These are phyloP conservation scores for Fusarium sp. DNA, from an alignment of 2,329 filamentous ascomycete species.

Conservation along the genomic window DNA sequence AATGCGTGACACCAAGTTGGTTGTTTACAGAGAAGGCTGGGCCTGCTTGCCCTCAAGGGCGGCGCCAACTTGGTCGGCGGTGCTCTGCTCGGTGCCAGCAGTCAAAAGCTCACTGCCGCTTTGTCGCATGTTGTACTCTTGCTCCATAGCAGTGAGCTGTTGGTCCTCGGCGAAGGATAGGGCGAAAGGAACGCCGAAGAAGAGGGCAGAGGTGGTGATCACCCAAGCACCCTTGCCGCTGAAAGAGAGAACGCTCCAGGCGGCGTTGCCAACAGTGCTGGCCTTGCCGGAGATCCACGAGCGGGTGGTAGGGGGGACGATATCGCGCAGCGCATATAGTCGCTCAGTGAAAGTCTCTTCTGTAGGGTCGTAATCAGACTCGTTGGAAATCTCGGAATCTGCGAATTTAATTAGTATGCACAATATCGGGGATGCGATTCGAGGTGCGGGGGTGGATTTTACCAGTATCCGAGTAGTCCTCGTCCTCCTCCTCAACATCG, in stretches of 20 bases:
- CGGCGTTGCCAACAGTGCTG: slow-evolving; percentile 63
- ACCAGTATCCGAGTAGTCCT: slow-evolving; percentile 97
- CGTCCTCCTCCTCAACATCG: slow-evolving; percentile 89
- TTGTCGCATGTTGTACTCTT: slow-evolving; percentile 96
- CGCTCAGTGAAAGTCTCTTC: slow-evolving; percentile 75
- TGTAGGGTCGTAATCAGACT: slow-evolving; percentile 75
- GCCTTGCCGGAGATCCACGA: slow-evolving; percentile 74
- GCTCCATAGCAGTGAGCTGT: slow-evolving; percentile 97
- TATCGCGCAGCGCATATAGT: slow-evolving; percentile 79
- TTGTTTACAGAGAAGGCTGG: slow-evolving; percentile 64
- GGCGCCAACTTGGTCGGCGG: slow-evolving; percentile 63
- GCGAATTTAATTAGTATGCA: slow-evolving; percentile 50
- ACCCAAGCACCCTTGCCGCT: slow-evolving; percentile 92
- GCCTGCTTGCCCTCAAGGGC: slow-evolving; percentile 61
- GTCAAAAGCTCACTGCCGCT: slow-evolving; percentile 80
- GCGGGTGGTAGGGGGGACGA: slow-evolving; percentile 79
- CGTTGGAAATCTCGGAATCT: slow-evolving; percentile 89
- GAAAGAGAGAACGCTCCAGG: slow-evolving; percentile 72
- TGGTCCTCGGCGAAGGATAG: slow-evolving; percentile 96
- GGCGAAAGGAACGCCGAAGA: slow-evolving; percentile 93
- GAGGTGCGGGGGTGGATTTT: slow-evolving; percentile 51
- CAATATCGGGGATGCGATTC: slow-evolving; percentile 5
- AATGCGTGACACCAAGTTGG: slow-evolving; percentile 10
- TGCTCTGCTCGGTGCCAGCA: slow-evolving; percentile 59
- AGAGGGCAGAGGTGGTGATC: slow-evolving; percentile 86